Percentiles rank a stretch among this genome's conserved stretches.
Evolutionary conservation across 2,329 filamentous ascomycete genomes (phyloP).

Genomic region (Dothideomycetidae sp.): DNA sequence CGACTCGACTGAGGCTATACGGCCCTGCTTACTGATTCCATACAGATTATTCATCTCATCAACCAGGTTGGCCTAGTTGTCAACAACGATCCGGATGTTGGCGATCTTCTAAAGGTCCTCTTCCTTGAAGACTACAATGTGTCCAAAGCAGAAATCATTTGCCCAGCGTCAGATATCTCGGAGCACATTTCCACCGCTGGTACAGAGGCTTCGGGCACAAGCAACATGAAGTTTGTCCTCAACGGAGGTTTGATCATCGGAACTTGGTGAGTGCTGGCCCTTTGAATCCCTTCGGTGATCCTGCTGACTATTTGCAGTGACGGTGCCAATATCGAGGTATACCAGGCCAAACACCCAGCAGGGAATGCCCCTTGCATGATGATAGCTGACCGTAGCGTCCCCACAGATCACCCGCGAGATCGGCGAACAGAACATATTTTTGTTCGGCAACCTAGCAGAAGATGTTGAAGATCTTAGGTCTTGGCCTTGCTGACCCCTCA

Average conservation of each 20-base stretch:
- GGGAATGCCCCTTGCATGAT: neutral
- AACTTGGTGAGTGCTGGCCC: conserved; percentile 48
- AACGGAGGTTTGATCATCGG: conserved; percentile 96
- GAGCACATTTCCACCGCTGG: conserved; percentile 98
- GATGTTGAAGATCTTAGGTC: conserved; percentile 92
- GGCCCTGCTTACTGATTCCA: too few species aligned
- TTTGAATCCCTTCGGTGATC: neutral
- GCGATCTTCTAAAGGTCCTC: conserved; percentile 89
- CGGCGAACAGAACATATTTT: conserved; percentile 93
- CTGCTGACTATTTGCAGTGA: conserved; percentile 34
- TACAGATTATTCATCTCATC: conserved; percentile 68
- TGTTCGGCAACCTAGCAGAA: conserved; percentile 90
- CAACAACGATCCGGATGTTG: conserved; percentile 83
- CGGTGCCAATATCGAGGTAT: conserved; percentile 70
- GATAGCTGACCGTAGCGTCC: conserved; percentile 4
- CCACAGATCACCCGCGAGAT: conserved; percentile 83
- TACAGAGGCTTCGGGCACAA: conserved; percentile 76
- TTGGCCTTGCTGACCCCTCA: too few species aligned
- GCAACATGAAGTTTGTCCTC: conserved; percentile 99
- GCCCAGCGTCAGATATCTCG: conserved; percentile 85
- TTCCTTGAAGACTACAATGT: conserved; percentile 99
- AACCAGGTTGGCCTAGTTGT: conserved; percentile 82
- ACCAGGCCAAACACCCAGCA: too few species aligned
- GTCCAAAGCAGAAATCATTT: conserved; percentile 96
- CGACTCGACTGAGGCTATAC: neutral